Conservation (phyloP, 2,329 filamentous ascomycete genomes). For the Pyrenochaeta sp. region DNA sequence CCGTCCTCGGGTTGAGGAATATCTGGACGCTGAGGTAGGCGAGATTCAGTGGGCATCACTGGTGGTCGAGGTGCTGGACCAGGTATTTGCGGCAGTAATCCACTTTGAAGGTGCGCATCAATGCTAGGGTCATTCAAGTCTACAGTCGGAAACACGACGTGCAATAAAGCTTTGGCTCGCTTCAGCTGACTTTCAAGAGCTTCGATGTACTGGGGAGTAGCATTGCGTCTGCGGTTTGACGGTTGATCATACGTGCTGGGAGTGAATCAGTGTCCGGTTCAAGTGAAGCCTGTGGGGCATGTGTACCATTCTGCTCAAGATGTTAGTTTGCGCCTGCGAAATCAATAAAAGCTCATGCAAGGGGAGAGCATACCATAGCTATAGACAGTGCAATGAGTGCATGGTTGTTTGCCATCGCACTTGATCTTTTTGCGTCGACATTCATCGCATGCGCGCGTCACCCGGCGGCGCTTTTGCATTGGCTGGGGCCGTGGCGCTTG, state of each 20-base stretch:
- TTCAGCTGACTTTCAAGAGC: conserved; percentile 83
- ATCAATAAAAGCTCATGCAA: conserved; percentile 3
- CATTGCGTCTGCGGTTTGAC: conserved; percentile 88
- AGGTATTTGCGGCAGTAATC: conserved; percentile 57
- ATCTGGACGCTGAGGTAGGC: conserved; percentile 25
- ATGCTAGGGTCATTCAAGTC: conserved; percentile 85
- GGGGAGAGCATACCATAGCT: conserved; percentile 76
- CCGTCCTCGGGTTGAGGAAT: conserved; percentile 38
- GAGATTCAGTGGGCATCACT: conserved; percentile 29
- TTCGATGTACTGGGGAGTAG: conserved; percentile 91
- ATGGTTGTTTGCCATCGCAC: conserved; percentile 63
- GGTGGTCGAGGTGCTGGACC: conserved; percentile 28
- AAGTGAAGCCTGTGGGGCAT: background rate
- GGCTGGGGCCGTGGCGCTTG: conserved; percentile 45
- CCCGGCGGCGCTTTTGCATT: conserved; percentile 52
- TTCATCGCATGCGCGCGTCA: conserved; percentile 54
- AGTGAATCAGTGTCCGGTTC: conserved; percentile 10
- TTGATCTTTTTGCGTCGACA: conserved; percentile 61
- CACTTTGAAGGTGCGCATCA: conserved; percentile 77
- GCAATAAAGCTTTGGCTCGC: conserved; percentile 80
- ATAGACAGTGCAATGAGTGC: conserved; percentile 95
- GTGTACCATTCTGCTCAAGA: conserved; percentile 68
- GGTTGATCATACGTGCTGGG: conserved; percentile 84
- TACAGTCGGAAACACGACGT: conserved; percentile 81
- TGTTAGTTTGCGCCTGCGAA: conserved; percentile 19